A percentile compares a stretch with the other conserved stretches of the same genome.
Conservation (phyloP, 352 stramenopile genomes). For the Phytophthora brassicae region DNA sequence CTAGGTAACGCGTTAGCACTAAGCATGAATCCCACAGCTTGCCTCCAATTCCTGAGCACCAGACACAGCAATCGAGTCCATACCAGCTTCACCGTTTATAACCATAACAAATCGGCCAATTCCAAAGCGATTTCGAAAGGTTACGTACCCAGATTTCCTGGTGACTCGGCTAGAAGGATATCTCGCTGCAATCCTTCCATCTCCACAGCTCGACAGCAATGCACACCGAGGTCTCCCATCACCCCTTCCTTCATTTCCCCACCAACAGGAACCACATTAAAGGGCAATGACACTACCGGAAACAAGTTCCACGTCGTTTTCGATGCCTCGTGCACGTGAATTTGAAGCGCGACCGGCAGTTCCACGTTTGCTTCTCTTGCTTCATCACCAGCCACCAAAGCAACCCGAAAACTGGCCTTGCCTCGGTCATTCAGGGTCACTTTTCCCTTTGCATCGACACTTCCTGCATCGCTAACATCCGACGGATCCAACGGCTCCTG, state of each 20-base stretch:
- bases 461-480: conserved; percentile 13
- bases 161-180: conserved; percentile 74
- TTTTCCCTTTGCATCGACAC: conserved; percentile 25
- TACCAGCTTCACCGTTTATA: background rate
- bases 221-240: conserved; percentile 49
- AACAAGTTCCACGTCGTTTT: conserved; percentile 53
- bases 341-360: conserved; percentile 41
- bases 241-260: conserved; percentile 20
- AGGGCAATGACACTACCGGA: conserved; percentile 66
- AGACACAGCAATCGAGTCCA: too few relatives aligned
- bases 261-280: conserved; percentile 30
- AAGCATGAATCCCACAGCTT: conserved; percentile 86
- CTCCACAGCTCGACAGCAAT: conserved; percentile 70
- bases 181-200: conserved; percentile 51
- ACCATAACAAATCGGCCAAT: background rate
- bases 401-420: conserved; percentile 53
- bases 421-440: conserved; percentile 63
- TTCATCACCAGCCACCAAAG: conserved; percentile 22
- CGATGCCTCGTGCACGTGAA: conserved; percentile 40
- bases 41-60: conserved; percentile 77
- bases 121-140: background rate
- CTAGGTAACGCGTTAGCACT: conserved; percentile 68
- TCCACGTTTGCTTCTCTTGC: background rate
- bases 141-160: conserved; percentile 59
- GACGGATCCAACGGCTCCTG: conserved; percentile 20